Evolutionary conservation across 2,329 filamentous ascomycete genomes (phyloP).

Genomic region (Scedosporium apiospermum): DNA sequence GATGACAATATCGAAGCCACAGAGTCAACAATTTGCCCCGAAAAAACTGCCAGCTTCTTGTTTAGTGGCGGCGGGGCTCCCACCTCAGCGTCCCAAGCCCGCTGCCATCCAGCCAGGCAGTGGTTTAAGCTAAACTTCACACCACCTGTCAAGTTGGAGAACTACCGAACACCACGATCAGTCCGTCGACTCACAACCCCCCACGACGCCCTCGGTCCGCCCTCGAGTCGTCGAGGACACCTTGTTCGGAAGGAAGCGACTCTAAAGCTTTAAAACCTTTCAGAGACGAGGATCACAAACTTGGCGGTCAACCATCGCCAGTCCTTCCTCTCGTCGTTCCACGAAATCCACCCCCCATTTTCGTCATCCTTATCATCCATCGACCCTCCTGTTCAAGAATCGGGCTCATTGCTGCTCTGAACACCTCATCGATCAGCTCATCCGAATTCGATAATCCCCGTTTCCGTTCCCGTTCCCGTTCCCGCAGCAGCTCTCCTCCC

Average conservation of each 20-base stretch:
- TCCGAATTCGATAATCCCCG: not conserved
- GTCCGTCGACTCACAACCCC: conserved; percentile 1
- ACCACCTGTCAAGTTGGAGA: conserved; percentile 7
- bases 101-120: not conserved
- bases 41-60: not conserved
- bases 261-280: not conserved
- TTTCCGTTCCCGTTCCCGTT: no score
- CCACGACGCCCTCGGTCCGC: not conserved
- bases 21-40: not conserved
- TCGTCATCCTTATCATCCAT: not conserved
- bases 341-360: not conserved
- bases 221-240: conserved; percentile 2
- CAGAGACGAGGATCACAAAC: not conserved
- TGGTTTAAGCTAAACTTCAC: conserved; percentile 1
- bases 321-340: not conserved
- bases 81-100: not conserved
- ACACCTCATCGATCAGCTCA: not conserved
- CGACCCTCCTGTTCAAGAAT: not conserved
- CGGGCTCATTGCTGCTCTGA: not conserved
- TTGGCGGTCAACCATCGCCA: not conserved
- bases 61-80: not conserved
- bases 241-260: not conserved
- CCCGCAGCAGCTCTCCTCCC: not conserved
- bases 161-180: not conserved
- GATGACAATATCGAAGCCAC: not conserved